Evolutionary conservation across 78 protist genomes (phyloP), one percentile per base, ranked within the genome.

Genomic region (Salpingoeca rosetta): DNA sequence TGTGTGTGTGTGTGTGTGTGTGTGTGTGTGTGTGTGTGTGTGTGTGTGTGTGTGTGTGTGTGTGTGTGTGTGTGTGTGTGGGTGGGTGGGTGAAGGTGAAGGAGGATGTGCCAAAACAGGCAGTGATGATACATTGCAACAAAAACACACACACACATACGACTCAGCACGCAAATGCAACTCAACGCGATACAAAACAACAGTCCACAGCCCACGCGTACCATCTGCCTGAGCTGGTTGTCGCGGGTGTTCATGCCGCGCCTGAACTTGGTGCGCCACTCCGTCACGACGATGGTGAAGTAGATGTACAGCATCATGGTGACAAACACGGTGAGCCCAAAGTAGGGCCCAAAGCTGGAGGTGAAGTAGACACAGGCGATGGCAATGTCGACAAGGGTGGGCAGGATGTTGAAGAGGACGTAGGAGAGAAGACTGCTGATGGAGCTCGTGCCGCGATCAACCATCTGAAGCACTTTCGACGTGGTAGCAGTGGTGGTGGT

Each of bases 211-310:
- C 28, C n/a, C 12, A 22, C 28, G 76, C 76, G 7, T 51, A 51
- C 65, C 65, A 51, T 36, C 77, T 24, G 17, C 25, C 28, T 31
- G 7, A 1, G 92, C 86, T 26, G 86, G 74, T 93, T 93, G 73
- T 93, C 96, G 87, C 45, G 45, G 2, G 75, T 65, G 80, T 90
- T 93, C 96, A 91, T 91, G 41, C 78, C 82, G 43, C 86, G 86
- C 42, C 96, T 88, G 85, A 87, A 93, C 82, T 91, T 88, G 24
- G 92, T 91, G 17, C 96, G 90, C 91, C 91, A 92, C 78, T 88
- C 94, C 36, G 94, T 92, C 25, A 92, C 84, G 39, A 45, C 44
- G 0, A 92, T 35, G 2, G 94, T 89, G 26, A 73, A 85, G 27
- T 3, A 10, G 25, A 89, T 39, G 85, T 92, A 92, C 45, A 78